These are phyloP conservation scores for Anthracocystis walkeri DNA, from an alignment of 1,284 basidiomycete genomes.

Conservation along the genomic window DNA sequence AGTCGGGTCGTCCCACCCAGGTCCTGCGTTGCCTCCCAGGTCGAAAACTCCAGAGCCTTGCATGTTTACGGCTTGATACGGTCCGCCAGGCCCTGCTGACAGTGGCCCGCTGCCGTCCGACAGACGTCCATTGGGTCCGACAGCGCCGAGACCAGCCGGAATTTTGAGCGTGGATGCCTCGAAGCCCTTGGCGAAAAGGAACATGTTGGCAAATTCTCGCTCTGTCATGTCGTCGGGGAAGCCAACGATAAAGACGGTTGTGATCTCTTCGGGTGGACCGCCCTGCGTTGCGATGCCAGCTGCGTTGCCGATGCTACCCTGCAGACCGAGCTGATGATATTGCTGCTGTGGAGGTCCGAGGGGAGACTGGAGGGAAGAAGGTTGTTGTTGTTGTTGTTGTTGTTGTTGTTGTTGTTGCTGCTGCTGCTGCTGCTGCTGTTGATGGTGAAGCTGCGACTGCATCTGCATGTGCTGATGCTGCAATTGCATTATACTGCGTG, in stretches of 20 bases:
- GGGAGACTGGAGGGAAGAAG: conserved; percentile 14
- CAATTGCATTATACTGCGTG: conserved; percentile 59
- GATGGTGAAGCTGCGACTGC: conserved; percentile 46
- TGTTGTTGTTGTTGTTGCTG: conserved; percentile 22
- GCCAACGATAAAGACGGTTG: conserved; percentile 97
- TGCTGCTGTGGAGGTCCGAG: conserved; percentile 27
- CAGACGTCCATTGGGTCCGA: conserved; percentile 33
- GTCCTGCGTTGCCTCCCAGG: conserved; percentile 25
- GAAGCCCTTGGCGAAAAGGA: conserved; percentile 93
- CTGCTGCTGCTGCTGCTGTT: conserved; percentile 32
- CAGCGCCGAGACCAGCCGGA: conserved; percentile 81
- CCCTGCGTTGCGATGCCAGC: conserved; percentile 22
- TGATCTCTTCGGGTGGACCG: conserved; percentile 80
- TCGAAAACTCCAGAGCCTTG: conserved; percentile 52
- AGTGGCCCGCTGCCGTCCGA: conserved; percentile 36
- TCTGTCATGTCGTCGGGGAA: conserved; percentile 99
- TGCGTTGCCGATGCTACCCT: conserved; percentile 24
- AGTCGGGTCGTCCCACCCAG: conserved; percentile 51
- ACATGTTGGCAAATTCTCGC: conserved; percentile 99
- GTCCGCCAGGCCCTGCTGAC: conserved; percentile 44
- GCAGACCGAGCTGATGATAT: conserved; percentile 34
- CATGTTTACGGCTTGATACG: conserved; percentile 62
- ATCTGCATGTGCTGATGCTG: conserved; percentile 63
- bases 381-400: conserved; percentile 20
- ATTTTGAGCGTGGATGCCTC: conserved; percentile 98